A percentile compares a stretch with the other conserved stretches of the same genome.
These are phyloP conservation scores for Yamadazyma atlantica DNA, from an alignment of 1,139 yeast genomes.

Conservation along the genomic window DNA sequence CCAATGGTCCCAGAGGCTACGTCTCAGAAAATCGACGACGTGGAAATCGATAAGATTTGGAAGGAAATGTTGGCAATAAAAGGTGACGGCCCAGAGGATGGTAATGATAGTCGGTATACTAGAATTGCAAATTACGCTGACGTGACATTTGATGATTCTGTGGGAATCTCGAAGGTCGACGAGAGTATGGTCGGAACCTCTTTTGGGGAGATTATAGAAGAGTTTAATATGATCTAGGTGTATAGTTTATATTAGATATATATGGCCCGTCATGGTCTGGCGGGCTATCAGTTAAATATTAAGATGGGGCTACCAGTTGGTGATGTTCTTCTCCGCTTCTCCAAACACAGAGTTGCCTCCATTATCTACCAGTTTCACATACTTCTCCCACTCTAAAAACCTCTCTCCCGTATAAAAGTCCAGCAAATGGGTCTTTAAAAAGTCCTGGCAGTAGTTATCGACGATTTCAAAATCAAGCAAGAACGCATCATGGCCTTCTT, in stretches of 20 bases:
- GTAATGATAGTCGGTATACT: slow-evolving; percentile 3
- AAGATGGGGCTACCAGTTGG: slow-evolving; percentile 81
- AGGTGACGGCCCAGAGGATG: not conserved
- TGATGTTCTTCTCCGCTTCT: slow-evolving; percentile 84
- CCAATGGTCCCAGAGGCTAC: no score
- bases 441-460: slow-evolving; percentile 66
- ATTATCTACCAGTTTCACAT: slow-evolving; percentile 37
- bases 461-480: slow-evolving; percentile 83
- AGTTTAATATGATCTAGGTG: no score
- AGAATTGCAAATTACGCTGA: slow-evolving; percentile 8
- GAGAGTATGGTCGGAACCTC: no score
- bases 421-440: slow-evolving; percentile 56
- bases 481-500: slow-evolving; percentile 99
- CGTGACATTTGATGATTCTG: slow-evolving; percentile 7
- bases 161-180: no score
- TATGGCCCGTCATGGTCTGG: no score
- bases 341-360: slow-evolving; percentile 83
- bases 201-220: no score
- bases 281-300: no score
- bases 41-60: slow-evolving; percentile 10
- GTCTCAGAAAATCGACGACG: not conserved
- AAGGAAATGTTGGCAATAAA: slow-evolving; percentile 6
- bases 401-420: slow-evolving; percentile 52
- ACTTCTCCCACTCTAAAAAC: slow-evolving; percentile 52
- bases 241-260: not conserved